These are phyloP conservation scores for Kurtzmaniella quercitrusa DNA, from an alignment of 1,139 yeast species.

Conservation along the genomic window DNA sequence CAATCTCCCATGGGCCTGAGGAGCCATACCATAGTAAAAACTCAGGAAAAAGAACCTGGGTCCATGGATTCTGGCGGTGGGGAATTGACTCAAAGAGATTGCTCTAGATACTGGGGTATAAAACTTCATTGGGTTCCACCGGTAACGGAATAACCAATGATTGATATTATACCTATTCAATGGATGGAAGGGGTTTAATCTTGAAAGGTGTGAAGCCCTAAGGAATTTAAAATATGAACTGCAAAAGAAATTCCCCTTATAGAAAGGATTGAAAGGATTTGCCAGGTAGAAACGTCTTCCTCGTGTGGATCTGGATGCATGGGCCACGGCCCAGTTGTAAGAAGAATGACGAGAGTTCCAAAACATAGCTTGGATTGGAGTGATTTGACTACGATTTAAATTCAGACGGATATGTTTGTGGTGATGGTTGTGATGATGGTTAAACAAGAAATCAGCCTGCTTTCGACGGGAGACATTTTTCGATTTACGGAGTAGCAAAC, in stretches of 20 bases:
- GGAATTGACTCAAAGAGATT: constrained; percentile 6
- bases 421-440: neutral
- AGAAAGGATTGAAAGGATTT: constrained; percentile 9
- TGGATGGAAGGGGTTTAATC: constrained; percentile 7
- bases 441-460: neutral
- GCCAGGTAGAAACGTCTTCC: constrained; percentile 3
- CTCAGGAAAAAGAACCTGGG: constrained; percentile 4
- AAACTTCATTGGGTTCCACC: neutral
- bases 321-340: neutral
- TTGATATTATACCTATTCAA: constrained; percentile 3
- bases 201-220: neutral
- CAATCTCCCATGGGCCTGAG: constrained; percentile 5
- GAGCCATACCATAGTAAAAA: constrained; percentile 5
- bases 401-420: neutral
- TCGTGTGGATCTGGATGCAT: neutral
- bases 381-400: neutral
- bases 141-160: neutral
- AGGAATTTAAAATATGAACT: constrained; percentile 2
- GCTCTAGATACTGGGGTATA: constrained; percentile 4
- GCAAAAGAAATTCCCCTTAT: neutral
- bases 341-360: neutral
- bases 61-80: neutral
- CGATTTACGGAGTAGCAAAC: neutral
- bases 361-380: neutral
- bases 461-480: neutral